Percentiles rank a stretch among this genome's conserved stretches.
Evolutionary conservation across 306 rosid genomes (phyloP).

Genomic region (Luffa aegyptiaca): DNA sequence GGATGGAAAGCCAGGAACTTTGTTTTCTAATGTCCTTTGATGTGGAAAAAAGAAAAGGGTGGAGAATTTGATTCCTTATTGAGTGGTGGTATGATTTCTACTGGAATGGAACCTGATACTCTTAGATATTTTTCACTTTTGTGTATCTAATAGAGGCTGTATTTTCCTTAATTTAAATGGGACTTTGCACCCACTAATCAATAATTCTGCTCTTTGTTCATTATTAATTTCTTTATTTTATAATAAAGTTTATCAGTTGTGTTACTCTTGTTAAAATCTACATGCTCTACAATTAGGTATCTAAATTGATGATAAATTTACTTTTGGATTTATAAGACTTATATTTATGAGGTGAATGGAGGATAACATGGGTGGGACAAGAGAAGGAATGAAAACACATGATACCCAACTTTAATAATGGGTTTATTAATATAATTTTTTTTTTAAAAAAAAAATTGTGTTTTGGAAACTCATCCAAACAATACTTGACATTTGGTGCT

Average conservation of each 20-base stretch:
- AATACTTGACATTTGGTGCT: not conserved
- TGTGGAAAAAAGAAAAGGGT: not conserved
- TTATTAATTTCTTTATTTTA: constrained; percentile 8
- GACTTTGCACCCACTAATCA: constrained; percentile 12
- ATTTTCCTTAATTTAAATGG: constrained; percentile 27
- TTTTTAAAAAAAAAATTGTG: not conserved
- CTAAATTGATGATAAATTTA: not conserved
- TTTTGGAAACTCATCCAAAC: constrained; percentile 5
- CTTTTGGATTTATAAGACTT: not conserved
- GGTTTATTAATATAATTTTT: not conserved
- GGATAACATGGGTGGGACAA: not conserved
- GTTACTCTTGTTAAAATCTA: not conserved
- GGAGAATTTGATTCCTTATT: constrained; percentile 31
- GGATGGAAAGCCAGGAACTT: not conserved
- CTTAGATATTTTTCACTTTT: constrained; percentile 19
- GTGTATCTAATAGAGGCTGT: constrained; percentile 44
- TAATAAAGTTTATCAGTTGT: not conserved
- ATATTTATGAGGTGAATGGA: not conserved
- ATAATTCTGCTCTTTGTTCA: constrained; percentile 8
- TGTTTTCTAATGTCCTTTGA: not conserved
- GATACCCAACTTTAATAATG: not conserved
- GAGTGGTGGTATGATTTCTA: constrained; percentile 35
- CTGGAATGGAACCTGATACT: constrained; percentile 33
- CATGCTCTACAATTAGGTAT: not conserved
- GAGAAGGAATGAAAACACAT: not conserved